Conservation (phyloP, 306 rosid genomes). For the Vicia villosa region DNA sequence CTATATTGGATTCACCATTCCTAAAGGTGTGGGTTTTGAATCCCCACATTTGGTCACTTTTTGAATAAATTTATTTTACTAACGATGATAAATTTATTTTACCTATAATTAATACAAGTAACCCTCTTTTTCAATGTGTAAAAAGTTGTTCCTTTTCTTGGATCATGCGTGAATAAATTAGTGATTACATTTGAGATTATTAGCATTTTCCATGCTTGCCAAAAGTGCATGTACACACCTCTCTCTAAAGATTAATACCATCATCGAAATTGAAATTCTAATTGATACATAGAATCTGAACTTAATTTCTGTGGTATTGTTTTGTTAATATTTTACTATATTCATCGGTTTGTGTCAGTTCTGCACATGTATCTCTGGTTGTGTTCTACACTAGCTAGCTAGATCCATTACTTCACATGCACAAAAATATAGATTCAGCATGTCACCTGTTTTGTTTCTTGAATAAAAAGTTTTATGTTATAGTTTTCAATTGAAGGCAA, state of each 20-base stretch:
- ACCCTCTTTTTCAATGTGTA: slow-evolving; percentile 27
- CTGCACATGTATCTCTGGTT: slow-evolving; percentile 44
- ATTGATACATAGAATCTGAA: slow-evolving; percentile 28
- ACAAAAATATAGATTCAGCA: slow-evolving; percentile 25
- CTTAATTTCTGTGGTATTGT: slow-evolving; percentile 29
- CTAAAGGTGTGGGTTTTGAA: no score
- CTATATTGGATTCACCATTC: no score
- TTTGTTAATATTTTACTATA: slow-evolving; percentile 43
- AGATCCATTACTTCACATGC: slow-evolving; percentile 34
- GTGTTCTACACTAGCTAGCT: slow-evolving; percentile 14
- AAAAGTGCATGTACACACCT: slow-evolving; percentile 39
- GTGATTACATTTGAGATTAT: no score
- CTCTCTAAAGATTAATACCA: slow-evolving; percentile 18
- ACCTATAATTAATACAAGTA: background rate
- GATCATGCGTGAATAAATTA: no score
- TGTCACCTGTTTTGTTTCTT: slow-evolving; percentile 7
- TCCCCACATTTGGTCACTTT: no score
- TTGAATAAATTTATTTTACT: no score
- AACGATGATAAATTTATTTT: no score
- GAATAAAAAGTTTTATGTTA: background rate
- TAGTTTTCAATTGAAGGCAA: slow-evolving; percentile 15
- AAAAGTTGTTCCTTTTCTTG: slow-evolving; percentile 43
- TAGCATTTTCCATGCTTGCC: slow-evolving; percentile 35
- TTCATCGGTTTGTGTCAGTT: slow-evolving; percentile 39
- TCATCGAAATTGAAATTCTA: slow-evolving; percentile 14